Conservation (phyloP, 2,329 filamentous ascomycete species). For the Paracoccidioides brasiliensis region DNA sequence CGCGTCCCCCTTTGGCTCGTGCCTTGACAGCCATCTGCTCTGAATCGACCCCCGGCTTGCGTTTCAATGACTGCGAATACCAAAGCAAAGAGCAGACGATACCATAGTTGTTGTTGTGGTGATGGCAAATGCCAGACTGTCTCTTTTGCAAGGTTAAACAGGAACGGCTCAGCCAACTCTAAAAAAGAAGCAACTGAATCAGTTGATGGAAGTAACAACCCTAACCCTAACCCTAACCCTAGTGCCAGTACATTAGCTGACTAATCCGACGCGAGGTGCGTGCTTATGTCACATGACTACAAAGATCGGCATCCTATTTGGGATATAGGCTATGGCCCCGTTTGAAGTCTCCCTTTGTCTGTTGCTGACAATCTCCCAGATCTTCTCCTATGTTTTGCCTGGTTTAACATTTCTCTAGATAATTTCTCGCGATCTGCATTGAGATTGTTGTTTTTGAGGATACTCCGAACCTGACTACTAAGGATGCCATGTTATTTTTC, state of each 20-base stretch:
- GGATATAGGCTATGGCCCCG: too few relatives aligned
- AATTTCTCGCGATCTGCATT: too few relatives aligned
- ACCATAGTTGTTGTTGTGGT: background rate
- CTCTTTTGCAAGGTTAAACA: background rate
- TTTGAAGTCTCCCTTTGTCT: too few relatives aligned
- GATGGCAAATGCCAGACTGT: background rate
- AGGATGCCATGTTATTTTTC: background rate
- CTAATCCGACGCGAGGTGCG: too few relatives aligned
- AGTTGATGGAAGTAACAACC: background rate
- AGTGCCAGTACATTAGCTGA: too few relatives aligned
- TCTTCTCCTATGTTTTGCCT: too few relatives aligned
- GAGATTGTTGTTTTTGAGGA: too few relatives aligned
- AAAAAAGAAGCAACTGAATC: background rate
- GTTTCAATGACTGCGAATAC: background rate
- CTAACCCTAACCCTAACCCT: conserved; percentile 4
- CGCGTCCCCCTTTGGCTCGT: background rate
- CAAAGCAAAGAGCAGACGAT: background rate
- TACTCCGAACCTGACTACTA: background rate
- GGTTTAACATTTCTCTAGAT: too few relatives aligned
- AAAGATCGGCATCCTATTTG: too few relatives aligned
- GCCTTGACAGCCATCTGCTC: background rate
- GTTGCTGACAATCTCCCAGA: too few relatives aligned
- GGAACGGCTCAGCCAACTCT: background rate
- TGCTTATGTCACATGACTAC: too few relatives aligned
- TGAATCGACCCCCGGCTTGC: background rate